Evolutionary conservation across 202 grass and related monocot species (phyloP).

Genomic region (Setaria viridis): DNA sequence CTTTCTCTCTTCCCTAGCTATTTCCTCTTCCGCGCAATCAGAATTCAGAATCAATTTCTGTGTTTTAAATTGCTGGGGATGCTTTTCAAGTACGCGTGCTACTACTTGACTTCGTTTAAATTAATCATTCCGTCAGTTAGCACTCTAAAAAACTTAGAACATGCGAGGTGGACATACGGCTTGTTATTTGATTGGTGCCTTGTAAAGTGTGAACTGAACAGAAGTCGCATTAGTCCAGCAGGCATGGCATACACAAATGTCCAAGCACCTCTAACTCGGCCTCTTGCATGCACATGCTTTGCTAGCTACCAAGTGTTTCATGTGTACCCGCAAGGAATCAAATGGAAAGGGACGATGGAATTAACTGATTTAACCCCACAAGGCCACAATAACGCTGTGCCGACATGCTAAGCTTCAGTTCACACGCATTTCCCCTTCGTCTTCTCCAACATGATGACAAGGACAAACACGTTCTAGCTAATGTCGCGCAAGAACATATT

Average conservation of each 20-base stretch:
- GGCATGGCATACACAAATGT: neutral
- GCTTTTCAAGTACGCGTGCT: conserved; percentile 34
- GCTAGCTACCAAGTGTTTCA: conserved; percentile 42
- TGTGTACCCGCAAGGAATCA: conserved; percentile 25
- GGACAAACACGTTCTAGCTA: conserved; percentile 12
- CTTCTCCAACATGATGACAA: conserved; percentile 23
- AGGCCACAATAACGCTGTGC: neutral
- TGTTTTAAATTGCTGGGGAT: neutral
- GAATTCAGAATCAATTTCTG: neutral
- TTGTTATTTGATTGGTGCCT: neutral
- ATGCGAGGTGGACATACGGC: neutral
- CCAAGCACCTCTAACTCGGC: neutral
- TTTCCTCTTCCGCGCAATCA: neutral
- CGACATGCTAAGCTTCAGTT: conserved; percentile 23
- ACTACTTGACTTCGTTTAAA: conserved; percentile 33
- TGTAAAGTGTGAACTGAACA: conserved; percentile 12
- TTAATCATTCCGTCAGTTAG: neutral
- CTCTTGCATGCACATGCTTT: conserved; percentile 5
- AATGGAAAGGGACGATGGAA: neutral
- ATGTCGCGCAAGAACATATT: conserved; percentile 25
- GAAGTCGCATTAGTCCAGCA: neutral
- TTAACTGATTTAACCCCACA: neutral
- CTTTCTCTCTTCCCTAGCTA: neutral
- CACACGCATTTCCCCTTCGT: conserved; percentile 17
- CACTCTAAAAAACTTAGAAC: conserved; percentile 9